Percentiles rank a stretch among this genome's conserved stretches.
These are phyloP conservation scores for Setomelanomma holmii DNA, from an alignment of 2,329 filamentous ascomycete species.

Conservation along the genomic window DNA sequence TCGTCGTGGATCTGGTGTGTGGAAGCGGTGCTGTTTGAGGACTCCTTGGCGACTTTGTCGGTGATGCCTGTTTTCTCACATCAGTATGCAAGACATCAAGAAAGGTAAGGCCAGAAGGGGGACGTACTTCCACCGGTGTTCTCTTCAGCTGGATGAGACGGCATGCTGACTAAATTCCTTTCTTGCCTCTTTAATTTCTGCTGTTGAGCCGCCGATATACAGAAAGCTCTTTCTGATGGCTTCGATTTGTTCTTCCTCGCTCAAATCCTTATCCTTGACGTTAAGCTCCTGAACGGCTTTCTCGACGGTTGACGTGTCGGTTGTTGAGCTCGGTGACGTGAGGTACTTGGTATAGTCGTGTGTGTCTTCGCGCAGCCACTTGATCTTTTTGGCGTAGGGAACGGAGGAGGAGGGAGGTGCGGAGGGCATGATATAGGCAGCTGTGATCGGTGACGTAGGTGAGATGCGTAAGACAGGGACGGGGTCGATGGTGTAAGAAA, in stretches of 20 bases:
- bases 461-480: slow-evolving; percentile 1
- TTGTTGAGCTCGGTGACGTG: not conserved
- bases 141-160: slow-evolving; percentile 51
- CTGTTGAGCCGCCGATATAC: slow-evolving; percentile 13
- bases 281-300: slow-evolving; percentile 10
- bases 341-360: slow-evolving; percentile 3
- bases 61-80: slow-evolving; percentile 47
- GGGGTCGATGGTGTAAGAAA: not conserved
- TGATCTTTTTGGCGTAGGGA: slow-evolving; percentile 6
- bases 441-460: slow-evolving; percentile 35
- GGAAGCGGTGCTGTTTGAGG: slow-evolving; percentile 50
- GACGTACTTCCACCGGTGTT: slow-evolving; percentile 48
- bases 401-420: slow-evolving; percentile 5
- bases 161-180: slow-evolving; percentile 47
- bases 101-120: not conserved
- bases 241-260: slow-evolving; percentile 13
- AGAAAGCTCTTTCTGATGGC: slow-evolving; percentile 11
- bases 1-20: slow-evolving; percentile 44
- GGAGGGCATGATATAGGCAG: slow-evolving; percentile 26
- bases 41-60: slow-evolving; percentile 56
- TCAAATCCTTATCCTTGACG: slow-evolving; percentile 12
- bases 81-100: not conserved
- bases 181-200: slow-evolving; percentile 10
- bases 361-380: slow-evolving; percentile 11
- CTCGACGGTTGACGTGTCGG: slow-evolving; percentile 10